Evolutionary conservation across 108 stramenopile genomes (phyloP).

Genomic region (Cylindrotheca closterium): DNA sequence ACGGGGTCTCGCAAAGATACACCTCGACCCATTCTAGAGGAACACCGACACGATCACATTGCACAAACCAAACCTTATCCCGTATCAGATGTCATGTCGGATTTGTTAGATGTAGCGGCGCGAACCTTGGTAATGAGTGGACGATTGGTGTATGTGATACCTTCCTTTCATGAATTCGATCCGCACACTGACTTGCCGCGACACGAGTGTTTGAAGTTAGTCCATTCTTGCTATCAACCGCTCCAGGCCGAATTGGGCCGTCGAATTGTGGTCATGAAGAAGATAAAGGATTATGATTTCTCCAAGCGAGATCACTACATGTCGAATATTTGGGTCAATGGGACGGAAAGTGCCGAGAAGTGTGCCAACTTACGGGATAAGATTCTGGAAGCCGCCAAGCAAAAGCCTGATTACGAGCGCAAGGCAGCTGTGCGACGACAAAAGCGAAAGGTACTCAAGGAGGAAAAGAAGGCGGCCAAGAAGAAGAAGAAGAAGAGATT

Average conservation of each 20-base stretch:
- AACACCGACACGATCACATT: slow-evolving; percentile 89
- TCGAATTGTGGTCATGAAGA: slow-evolving; percentile 81
- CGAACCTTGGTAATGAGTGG: slow-evolving; percentile 71
- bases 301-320: slow-evolving; percentile 49
- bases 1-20: slow-evolving; percentile 57
- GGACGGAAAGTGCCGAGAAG: slow-evolving; percentile 77
- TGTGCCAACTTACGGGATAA: slow-evolving; percentile 80
- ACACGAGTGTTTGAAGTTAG: slow-evolving; percentile 78
- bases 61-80: slow-evolving; percentile 87
- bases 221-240: slow-evolving; percentile 83
- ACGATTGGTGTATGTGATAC: slow-evolving; percentile 86
- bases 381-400: slow-evolving; percentile 70
- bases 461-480: slow-evolving; percentile 68
- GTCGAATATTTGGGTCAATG: slow-evolving; percentile 66
- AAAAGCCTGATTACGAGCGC: slow-evolving; percentile 79
- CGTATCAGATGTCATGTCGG: slow-evolving; percentile 90
- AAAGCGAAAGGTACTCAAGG: slow-evolving; percentile 63
- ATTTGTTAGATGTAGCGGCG: slow-evolving; percentile 87
- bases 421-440: slow-evolving; percentile 65
- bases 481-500: too few relatives aligned
- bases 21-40: slow-evolving; percentile 63
- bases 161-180: slow-evolving; percentile 81
- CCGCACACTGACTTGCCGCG: slow-evolving; percentile 65
- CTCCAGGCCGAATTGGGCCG: slow-evolving; percentile 74
- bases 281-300: slow-evolving; percentile 66